Evolutionary conservation across 345 rosid genomes (phyloP).

Genomic region (Cardamine chenopodiifolia): DNA sequence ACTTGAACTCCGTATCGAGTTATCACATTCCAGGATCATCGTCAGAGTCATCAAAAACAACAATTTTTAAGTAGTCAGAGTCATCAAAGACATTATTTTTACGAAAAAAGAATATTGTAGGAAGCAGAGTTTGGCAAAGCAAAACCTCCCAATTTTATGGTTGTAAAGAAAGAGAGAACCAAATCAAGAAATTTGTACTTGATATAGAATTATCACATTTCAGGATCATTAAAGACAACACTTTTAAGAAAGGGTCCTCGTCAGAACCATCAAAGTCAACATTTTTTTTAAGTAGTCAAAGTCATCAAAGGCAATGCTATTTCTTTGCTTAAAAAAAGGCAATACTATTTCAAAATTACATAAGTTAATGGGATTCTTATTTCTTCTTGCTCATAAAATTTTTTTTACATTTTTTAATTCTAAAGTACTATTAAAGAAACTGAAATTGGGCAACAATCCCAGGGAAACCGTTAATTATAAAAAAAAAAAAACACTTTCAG

Average conservation of each 20-base stretch:
- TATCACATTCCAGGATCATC: neutral
- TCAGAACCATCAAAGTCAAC: slow-evolving; percentile 9
- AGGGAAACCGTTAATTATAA: neutral
- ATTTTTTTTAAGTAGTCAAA: neutral
- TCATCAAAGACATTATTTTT: neutral
- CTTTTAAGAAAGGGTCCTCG: neutral
- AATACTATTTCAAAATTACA: neutral
- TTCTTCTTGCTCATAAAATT: neutral
- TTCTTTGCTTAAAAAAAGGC: neutral
- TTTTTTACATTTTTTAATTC: neutral
- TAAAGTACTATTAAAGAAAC: neutral
- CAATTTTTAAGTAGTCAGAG: neutral
- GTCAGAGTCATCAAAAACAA: neutral
- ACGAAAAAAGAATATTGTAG: too few species aligned
- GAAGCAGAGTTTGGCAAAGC: neutral
- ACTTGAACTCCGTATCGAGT: neutral
- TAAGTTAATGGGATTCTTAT: neutral
- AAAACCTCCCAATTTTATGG: neutral
- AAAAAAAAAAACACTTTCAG: neutral
- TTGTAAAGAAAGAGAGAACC: neutral
- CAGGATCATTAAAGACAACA: neutral
- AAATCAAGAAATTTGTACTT: slow-evolving; percentile 1
- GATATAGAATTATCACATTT: neutral
- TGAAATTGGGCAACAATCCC: neutral
- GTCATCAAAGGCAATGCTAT: neutral